Conservation (phyloP, 129 eudicot genomes). For the Flaveria trinervia region DNA sequence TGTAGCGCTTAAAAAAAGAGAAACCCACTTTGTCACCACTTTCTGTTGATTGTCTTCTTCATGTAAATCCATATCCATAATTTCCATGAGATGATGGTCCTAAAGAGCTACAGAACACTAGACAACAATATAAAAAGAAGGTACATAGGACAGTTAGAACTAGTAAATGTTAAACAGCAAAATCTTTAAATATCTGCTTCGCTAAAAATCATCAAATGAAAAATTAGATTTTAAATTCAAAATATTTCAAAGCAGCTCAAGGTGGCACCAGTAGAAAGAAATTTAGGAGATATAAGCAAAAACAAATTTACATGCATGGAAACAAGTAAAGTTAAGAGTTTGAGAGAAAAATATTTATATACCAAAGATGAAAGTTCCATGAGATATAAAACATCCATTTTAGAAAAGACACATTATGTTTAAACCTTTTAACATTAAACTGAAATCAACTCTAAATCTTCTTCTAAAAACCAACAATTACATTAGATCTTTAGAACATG, state of each 20-base stretch:
- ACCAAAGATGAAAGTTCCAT: slow-evolving; percentile 20
- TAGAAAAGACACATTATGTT: slow-evolving; percentile 3
- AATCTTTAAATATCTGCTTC: slow-evolving; percentile 16
- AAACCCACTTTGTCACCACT: slow-evolving; percentile 41
- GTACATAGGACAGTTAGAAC: neutral
- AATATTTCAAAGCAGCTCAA: neutral
- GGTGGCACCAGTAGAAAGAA: neutral
- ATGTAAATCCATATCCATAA: slow-evolving; percentile 26
- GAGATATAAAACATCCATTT: neutral
- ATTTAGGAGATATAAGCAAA: neutral
- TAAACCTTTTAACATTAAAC: neutral
- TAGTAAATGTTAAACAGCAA: neutral
- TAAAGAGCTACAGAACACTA: slow-evolving; percentile 19
- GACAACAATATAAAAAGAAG: neutral
- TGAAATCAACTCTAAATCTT: neutral
- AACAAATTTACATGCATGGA: neutral
- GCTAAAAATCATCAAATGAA: neutral
- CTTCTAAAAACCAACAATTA: neutral
- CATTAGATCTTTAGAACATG: slow-evolving; percentile 1
- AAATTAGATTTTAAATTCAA: neutral
- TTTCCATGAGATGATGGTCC: slow-evolving; percentile 13
- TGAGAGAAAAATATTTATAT: neutral
- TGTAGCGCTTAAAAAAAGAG: slow-evolving; percentile 4
- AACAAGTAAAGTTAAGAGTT: slow-evolving; percentile 16
- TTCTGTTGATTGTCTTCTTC: slow-evolving; percentile 28